These are phyloP conservation scores for Daedaleopsis sinensis DNA, from an alignment of 768 basidiomycete species.

Conservation along the genomic window DNA sequence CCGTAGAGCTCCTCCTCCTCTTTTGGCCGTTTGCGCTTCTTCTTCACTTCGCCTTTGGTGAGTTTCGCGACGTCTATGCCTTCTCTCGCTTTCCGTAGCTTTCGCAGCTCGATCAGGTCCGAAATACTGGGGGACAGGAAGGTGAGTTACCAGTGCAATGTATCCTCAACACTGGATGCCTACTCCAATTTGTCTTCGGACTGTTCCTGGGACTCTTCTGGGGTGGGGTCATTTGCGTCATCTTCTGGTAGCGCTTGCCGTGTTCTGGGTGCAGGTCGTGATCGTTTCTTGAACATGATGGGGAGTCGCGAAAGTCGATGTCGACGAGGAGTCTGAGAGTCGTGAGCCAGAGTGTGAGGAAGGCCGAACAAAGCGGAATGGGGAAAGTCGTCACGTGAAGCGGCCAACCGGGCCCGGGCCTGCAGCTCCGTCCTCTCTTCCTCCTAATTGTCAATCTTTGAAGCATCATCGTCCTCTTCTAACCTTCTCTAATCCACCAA, in stretches of 20 bases:
- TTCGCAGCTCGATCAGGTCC: conserved; percentile 84
- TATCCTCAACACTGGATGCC: conserved; percentile 6
- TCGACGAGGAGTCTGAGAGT: no score
- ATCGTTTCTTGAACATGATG: conserved; percentile 74
- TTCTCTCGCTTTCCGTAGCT: conserved; percentile 67
- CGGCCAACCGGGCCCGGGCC: no score
- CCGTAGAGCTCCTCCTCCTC: conserved; percentile 56
- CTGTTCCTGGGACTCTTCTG: conserved; percentile 33
- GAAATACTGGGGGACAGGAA: conserved; percentile 53
- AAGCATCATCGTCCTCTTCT: no score
- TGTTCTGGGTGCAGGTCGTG: conserved; percentile 60
- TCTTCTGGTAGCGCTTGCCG: conserved; percentile 52
- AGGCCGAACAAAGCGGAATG: not conserved
- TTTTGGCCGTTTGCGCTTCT: conserved; percentile 59
- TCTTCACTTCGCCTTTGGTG: conserved; percentile 80
- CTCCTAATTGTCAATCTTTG: no score
- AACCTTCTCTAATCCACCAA: no score
- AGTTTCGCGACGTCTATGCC: conserved; percentile 89
- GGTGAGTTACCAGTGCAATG: conserved; percentile 11
- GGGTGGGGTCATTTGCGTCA: conserved; percentile 33
- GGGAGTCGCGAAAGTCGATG: not conserved
- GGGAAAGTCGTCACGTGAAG: no score
- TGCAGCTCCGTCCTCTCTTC: no score
- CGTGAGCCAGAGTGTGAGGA: no score
- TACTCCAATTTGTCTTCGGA: conserved; percentile 27